Evolutionary conservation across 2,329 filamentous ascomycete genomes (phyloP).

Genomic region (Hypomyces perniciosus): DNA sequence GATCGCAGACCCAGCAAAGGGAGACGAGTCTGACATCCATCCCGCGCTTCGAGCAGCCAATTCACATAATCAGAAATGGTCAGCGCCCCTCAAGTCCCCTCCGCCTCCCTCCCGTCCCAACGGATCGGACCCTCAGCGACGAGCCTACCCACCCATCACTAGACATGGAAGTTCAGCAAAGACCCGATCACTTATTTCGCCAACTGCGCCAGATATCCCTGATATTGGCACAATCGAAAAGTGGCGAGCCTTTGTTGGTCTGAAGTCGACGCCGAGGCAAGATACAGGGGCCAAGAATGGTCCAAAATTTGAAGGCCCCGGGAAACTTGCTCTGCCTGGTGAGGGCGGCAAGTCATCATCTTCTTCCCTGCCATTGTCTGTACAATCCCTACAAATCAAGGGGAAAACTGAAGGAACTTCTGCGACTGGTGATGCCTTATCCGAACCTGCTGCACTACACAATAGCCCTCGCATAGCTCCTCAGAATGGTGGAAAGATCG

Average conservation of each 20-base stretch:
- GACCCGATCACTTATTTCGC: constrained; percentile 22
- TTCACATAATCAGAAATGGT: constrained; percentile 19
- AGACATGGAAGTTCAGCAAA: constrained; percentile 25
- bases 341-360: background rate
- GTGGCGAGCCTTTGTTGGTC: constrained; percentile 25
- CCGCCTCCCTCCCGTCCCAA: constrained; percentile 16
- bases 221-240: constrained; percentile 29
- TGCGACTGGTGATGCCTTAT: background rate
- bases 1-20: constrained; percentile 20
- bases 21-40: constrained; percentile 25
- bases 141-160: constrained; percentile 34
- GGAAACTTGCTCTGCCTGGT: background rate
- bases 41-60: constrained; percentile 28
- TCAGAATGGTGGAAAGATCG: background rate
- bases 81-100: constrained; percentile 23
- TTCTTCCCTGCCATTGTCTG: background rate
- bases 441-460: background rate
- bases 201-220: constrained; percentile 23
- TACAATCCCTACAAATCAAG: background rate
- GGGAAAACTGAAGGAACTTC: background rate
- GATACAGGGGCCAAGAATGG: constrained; percentile 6
- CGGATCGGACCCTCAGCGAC: constrained; percentile 20
- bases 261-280: constrained; percentile 14
- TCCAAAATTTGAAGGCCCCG: constrained; percentile 1
- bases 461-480: background rate